Percentiles rank a stretch among this genome's conserved stretches.
Evolutionary conservation across 441 rosid genomes (phyloP).

Genomic region (Gossypium lobatum): DNA sequence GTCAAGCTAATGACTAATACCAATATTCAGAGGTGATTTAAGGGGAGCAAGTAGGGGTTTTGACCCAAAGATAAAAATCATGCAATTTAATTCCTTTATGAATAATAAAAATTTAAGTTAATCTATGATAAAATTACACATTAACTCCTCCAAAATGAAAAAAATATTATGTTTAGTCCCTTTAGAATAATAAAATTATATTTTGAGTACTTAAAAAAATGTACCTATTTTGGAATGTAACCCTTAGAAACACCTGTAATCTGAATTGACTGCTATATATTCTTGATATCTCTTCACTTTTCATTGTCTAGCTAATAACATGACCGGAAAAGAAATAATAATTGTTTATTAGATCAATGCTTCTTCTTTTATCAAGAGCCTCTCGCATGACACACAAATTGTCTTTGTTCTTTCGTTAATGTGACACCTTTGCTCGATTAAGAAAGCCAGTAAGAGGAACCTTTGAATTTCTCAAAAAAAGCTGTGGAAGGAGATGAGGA

Average conservation of each 20-base stretch:
- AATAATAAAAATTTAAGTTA: no score
- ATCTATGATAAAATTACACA: no score
- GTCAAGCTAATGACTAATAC: no score
- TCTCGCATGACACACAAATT: not conserved
- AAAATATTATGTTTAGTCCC: no score
- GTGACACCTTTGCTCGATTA: not conserved
- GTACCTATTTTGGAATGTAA: not conserved
- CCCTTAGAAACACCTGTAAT: not conserved
- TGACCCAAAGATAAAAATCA: no score
- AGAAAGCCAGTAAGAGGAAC: slow-evolving; percentile 7
- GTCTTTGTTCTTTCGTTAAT: not conserved
- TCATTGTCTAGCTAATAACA: not conserved
- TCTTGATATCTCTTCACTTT: not conserved
- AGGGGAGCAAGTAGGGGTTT: no score
- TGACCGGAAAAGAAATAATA: not conserved
- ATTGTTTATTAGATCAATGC: not conserved
- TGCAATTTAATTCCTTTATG: no score
- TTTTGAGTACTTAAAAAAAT: no score
- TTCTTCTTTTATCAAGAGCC: not conserved
- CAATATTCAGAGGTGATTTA: no score
- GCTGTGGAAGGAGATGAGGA: not conserved
- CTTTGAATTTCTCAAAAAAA: not conserved
- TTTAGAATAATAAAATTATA: no score
- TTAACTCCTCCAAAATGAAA: no score
- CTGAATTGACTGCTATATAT: not conserved